phyloP scores from a whole-genome alignment of 805 yeast species.

The Ogataea nonfermentans region DNA sequence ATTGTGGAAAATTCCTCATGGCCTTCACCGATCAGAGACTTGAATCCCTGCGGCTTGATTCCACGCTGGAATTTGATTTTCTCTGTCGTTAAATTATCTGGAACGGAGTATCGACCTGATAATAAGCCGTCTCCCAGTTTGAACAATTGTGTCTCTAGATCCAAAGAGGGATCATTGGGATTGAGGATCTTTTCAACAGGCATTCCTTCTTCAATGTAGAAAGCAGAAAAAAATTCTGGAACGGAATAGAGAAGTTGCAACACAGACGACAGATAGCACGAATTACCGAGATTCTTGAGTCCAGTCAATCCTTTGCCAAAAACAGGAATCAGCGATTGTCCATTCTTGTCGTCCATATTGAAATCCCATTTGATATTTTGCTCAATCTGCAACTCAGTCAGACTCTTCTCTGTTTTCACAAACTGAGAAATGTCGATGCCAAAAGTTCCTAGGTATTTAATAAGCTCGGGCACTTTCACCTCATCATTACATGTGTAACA shows the following conservation, averaged over 20 bases:
- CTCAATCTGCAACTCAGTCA: conserved; percentile 87
- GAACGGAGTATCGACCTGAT: conserved; percentile 70
- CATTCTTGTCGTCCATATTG: conserved; percentile 68
- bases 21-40: conserved; percentile 68
- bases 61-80: conserved; percentile 65
- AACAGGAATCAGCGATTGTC: conserved; percentile 60
- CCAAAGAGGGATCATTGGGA: conserved; percentile 55
- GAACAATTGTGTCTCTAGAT: conserved; percentile 69
- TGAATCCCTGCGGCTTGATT: conserved; percentile 72
- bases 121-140: conserved; percentile 78
- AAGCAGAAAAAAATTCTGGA: conserved; percentile 40
- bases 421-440: conserved; percentile 61
- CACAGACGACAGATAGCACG: conserved; percentile 85
- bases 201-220: conserved; percentile 34
- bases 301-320: conserved; percentile 83
- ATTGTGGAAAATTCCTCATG: conserved; percentile 83
- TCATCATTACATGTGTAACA: conserved; percentile 92
- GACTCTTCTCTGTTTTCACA: conserved; percentile 78
- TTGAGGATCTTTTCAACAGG: conserved; percentile 34
- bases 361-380: conserved; percentile 95
- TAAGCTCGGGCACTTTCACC: conserved; percentile 64
- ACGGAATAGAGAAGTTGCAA: conserved; percentile 65
- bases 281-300: conserved; percentile 84
- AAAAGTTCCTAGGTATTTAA: conserved; percentile 48
- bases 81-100: conserved; percentile 44